Percentiles rank a stretch among this genome's conserved stretches.
Evolutionary conservation across 306 rosid genomes (phyloP).

Genomic region (Psophocarpus tetragonolobus): DNA sequence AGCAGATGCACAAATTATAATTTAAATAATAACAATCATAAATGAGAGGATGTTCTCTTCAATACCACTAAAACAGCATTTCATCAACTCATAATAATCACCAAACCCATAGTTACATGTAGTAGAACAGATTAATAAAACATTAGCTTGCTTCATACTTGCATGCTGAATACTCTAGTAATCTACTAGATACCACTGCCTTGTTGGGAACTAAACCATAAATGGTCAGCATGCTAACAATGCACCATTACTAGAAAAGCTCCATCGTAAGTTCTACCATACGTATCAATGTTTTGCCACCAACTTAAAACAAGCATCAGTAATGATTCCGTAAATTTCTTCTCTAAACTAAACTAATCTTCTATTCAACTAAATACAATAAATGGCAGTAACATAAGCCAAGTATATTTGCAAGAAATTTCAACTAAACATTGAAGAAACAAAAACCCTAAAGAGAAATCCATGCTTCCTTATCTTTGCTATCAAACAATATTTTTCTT

Average conservation of each 20-base stretch:
- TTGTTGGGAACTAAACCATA: background rate
- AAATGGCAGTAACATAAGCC: background rate
- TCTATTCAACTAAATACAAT: background rate
- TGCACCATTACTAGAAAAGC: background rate
- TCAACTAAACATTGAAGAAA: background rate
- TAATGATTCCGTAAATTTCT: background rate
- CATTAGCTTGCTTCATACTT: background rate
- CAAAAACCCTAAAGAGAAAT: constrained; percentile 23
- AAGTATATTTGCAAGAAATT: background rate
- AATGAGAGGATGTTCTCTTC: background rate
- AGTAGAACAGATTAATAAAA: background rate
- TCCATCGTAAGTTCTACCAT: background rate
- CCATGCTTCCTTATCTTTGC: background rate
- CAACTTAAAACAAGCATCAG: background rate
- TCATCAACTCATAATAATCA: background rate
- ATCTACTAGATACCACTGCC: background rate
- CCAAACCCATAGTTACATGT: background rate
- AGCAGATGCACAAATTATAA: background rate
- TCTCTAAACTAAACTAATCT: background rate
- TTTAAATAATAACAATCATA: background rate
- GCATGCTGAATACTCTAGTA: background rate
- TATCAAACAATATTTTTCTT: background rate
- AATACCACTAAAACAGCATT: background rate
- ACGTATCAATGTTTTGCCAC: background rate
- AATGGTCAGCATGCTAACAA: constrained; percentile 15